Evolutionary conservation across 2,329 filamentous ascomycete species (phyloP).

Genomic region (Macroventuria anomochaeta): DNA sequence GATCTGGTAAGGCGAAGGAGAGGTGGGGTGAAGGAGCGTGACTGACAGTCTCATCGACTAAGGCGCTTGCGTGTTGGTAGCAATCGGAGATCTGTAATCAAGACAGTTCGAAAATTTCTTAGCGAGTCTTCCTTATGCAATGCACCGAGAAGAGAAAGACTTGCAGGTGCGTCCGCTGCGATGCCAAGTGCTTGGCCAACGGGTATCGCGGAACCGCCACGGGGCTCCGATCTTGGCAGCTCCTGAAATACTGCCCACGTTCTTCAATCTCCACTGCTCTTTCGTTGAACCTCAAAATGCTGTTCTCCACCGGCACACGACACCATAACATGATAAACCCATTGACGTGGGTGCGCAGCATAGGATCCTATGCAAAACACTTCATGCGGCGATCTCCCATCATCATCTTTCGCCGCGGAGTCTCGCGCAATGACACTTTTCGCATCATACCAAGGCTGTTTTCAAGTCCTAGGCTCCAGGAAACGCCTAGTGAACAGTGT

Average conservation of each 20-base stretch:
- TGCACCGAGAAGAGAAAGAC: not conserved
- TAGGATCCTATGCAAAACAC: not conserved
- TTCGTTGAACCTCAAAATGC: not conserved
- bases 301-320: constrained; percentile 3
- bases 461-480: not conserved
- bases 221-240: constrained; percentile 1
- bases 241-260: constrained; percentile 2
- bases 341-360: not conserved
- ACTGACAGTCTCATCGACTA: not conserved
- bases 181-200: constrained; percentile 11
- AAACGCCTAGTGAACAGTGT: not conserved
- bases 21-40: not conserved
- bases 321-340: not conserved
- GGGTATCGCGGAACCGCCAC: constrained; percentile 4
- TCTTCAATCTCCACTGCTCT: constrained; percentile 1
- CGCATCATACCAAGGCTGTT: not conserved
- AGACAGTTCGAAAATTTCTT: not conserved
- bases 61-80: not conserved
- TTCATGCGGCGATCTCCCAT: not conserved
- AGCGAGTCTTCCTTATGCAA: not conserved
- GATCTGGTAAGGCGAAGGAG: not conserved
- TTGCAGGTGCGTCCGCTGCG: not conserved
- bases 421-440: not conserved
- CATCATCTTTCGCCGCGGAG: not conserved
- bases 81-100: not conserved